phyloP scores from a whole-genome alignment of 192 early-diverging fungal species.

The Backusella tarrabulga region DNA sequence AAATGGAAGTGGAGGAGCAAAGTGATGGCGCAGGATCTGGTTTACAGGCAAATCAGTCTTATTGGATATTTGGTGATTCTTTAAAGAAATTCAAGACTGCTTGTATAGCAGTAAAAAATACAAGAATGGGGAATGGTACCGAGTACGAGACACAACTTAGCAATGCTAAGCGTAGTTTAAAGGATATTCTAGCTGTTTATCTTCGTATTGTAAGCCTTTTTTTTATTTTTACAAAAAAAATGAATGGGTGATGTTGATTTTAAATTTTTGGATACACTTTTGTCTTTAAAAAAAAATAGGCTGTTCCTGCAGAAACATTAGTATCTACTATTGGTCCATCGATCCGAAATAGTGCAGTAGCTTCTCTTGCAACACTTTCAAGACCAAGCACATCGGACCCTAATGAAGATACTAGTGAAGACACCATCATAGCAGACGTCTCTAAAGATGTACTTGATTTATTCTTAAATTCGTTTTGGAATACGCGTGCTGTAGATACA shows the following conservation, averaged over 20 bases:
- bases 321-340: slow-evolving; percentile 21
- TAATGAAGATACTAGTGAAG: neutral
- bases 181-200: slow-evolving; percentile 30
- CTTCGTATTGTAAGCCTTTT: slow-evolving; percentile 26
- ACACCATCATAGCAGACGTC: slow-evolving; percentile 10
- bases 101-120: neutral
- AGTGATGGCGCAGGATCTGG: neutral
- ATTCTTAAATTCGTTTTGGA: slow-evolving; percentile 22
- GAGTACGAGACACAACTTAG: slow-evolving; percentile 22
- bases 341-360: slow-evolving; percentile 12
- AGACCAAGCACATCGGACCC: neutral
- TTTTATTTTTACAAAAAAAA: neutral
- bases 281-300: neutral
- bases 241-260: neutral
- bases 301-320: slow-evolving; percentile 28
- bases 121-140: neutral
- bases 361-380: neutral
- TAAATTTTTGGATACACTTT: neutral
- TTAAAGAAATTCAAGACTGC: slow-evolving; percentile 29
- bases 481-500: neutral
- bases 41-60: slow-evolving; percentile 28
- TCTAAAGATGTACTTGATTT: slow-evolving; percentile 26
- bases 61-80: slow-evolving; percentile 40
- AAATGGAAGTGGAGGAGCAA: neutral
- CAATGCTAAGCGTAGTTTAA: slow-evolving; percentile 26